Percentiles rank a stretch among this genome's conserved stretches.
Evolutionary conservation across 2,329 filamentous ascomycete species (phyloP).

Genomic region (Penicillium sclerotigenum): DNA sequence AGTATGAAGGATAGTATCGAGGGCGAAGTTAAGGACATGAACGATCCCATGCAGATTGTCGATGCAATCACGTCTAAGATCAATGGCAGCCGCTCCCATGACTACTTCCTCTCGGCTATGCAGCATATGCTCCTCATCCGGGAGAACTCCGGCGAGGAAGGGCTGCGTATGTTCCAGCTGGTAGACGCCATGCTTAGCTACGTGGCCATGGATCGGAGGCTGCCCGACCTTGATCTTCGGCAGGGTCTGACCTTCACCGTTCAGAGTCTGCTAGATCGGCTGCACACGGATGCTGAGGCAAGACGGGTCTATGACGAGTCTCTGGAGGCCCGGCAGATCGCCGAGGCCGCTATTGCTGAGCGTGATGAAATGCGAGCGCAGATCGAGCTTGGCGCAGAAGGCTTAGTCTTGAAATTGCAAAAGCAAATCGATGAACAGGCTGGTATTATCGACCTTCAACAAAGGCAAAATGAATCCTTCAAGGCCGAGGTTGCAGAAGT

Average conservation of each 20-base stretch:
- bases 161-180: slow-evolving; percentile 91
- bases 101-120: slow-evolving; percentile 93
- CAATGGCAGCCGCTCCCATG: slow-evolving; percentile 77
- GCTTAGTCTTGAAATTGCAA: slow-evolving; percentile 86
- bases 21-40: slow-evolving; percentile 84
- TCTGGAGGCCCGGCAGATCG: slow-evolving; percentile 83
- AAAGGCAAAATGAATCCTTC: slow-evolving; percentile 78
- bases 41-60: slow-evolving; percentile 86
- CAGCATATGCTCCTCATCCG: slow-evolving; percentile 92
- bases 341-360: slow-evolving; percentile 93
- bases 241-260: slow-evolving; percentile 97
- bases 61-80: slow-evolving; percentile 88
- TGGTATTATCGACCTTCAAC: slow-evolving; percentile 83
- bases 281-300: slow-evolving; percentile 95
- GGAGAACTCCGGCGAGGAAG: slow-evolving; percentile 87
- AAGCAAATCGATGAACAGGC: slow-evolving; percentile 91
- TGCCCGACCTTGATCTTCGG: slow-evolving; percentile 97
- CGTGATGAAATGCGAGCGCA: slow-evolving; percentile 89
- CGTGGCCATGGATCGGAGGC: slow-evolving; percentile 92
- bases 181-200: slow-evolving; percentile 99
- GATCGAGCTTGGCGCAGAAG: slow-evolving; percentile 87
- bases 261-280: slow-evolving; percentile 87
- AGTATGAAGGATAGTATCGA: slow-evolving; percentile 87
- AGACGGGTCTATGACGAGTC: slow-evolving; percentile 89
- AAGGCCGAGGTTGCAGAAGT: slow-evolving; percentile 87